Percentiles rank a stretch among this genome's conserved stretches.
phyloP scores from a whole-genome alignment of 306 rosid species.

The Vigna angularis region DNA sequence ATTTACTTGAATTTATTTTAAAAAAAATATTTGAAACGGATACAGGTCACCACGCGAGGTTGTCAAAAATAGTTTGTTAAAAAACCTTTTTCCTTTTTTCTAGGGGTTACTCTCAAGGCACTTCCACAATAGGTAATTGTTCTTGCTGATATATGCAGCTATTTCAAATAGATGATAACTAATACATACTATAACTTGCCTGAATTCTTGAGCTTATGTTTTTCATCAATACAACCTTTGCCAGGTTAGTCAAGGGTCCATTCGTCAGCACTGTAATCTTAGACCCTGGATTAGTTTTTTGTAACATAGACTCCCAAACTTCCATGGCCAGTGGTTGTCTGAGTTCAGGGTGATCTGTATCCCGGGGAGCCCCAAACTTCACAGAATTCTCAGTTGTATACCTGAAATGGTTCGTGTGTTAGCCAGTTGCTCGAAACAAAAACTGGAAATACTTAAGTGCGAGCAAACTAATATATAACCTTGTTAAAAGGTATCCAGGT shows the following conservation, averaged over 20 bases:
- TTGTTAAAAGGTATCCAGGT: no score
- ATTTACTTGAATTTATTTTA: no score
- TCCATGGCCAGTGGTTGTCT: conserved; percentile 83
- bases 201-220: conserved; percentile 66
- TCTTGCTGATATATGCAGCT: background rate
- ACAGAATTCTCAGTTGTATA: conserved; percentile 79
- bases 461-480: no score
- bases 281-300: conserved; percentile 57
- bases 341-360: conserved; percentile 82
- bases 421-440: background rate
- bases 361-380: conserved; percentile 71
- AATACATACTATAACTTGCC: conserved; percentile 48
- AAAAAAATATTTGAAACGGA: no score
- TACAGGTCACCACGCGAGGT: no score
- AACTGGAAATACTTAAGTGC: no score
- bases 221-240: conserved; percentile 59
- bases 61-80: no score
- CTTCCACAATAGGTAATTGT: background rate
- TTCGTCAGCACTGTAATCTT: conserved; percentile 80
- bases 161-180: background rate
- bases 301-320: conserved; percentile 72
- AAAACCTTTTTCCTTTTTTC: background rate
- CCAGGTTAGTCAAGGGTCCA: conserved; percentile 94
- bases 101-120: conserved; percentile 12
- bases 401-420: conserved; percentile 51